Evolutionary conservation across 208 protist genomes (phyloP).

Genomic region (Wallacemonas collosoma): DNA sequence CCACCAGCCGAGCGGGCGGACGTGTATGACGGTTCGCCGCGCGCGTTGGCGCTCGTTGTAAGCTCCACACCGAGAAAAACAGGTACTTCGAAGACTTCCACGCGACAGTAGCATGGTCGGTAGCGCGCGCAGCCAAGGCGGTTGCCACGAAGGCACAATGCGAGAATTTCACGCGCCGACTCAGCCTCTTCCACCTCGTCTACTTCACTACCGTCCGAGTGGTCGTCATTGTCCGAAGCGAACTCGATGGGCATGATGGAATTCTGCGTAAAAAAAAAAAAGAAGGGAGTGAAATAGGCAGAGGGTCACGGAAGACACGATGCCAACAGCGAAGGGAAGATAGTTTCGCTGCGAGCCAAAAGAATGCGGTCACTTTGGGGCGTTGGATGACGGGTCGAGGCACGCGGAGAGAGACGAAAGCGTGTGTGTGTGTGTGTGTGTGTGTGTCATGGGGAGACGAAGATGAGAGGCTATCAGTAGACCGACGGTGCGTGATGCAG

Average conservation of each 20-base stretch:
- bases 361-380: background rate
- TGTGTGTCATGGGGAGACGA: background rate
- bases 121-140: slow-evolving; percentile 50
- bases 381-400: background rate
- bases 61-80: slow-evolving; percentile 29
- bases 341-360: background rate
- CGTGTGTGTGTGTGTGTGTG: background rate
- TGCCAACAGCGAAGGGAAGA: background rate
- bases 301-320: slow-evolving; percentile 1
- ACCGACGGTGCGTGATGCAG: no score
- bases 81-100: slow-evolving; percentile 56
- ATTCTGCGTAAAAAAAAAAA: background rate
- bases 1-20: no score
- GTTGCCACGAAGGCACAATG: slow-evolving; percentile 21
- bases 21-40: background rate
- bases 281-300: background rate
- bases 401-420: background rate
- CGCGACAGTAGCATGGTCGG: slow-evolving; percentile 34
- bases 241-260: slow-evolving; percentile 2
- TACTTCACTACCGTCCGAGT: slow-evolving; percentile 13
- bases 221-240: background rate
- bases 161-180: slow-evolving; percentile 15
- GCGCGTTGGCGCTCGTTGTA: background rate
- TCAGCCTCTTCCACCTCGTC: slow-evolving; percentile 16
- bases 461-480: no score